These are phyloP conservation scores for Coemansia sp. DNA, from an alignment of 192 early-diverging fungal genomes.

Conservation along the genomic window DNA sequence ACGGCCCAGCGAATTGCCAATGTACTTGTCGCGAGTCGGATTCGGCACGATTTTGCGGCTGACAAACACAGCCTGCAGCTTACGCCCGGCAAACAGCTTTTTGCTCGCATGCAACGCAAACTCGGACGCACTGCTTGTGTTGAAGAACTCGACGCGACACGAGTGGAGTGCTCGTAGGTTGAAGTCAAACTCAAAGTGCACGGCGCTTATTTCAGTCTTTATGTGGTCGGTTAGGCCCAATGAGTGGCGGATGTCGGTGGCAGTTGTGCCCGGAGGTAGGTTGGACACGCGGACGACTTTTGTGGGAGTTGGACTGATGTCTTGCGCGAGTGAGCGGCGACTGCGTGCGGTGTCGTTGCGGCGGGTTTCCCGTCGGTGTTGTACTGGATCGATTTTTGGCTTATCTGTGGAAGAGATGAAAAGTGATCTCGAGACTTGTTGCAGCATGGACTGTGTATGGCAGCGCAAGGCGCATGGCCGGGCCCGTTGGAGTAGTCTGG, in stretches of 20 bases:
- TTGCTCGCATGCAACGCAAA: constrained; percentile 23
- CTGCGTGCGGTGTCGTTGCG: no score
- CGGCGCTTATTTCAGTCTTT: constrained; percentile 14
- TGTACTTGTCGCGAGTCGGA: constrained; percentile 20
- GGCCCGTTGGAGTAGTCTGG: no score
- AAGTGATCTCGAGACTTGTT: no score
- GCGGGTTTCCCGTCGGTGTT: constrained; percentile 2
- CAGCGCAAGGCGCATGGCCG: no score
- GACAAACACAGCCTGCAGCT: constrained; percentile 31
- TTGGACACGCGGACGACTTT: constrained; percentile 30
- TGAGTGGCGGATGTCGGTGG: constrained; percentile 21
- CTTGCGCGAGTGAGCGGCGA: constrained; percentile 5
- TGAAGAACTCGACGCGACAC: constrained; percentile 31
- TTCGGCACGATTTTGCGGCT: constrained; percentile 15
- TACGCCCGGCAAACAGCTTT: constrained; percentile 17
- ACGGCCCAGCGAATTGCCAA: constrained; percentile 26
- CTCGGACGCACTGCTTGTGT: constrained; percentile 15
- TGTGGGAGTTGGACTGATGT: constrained; percentile 30
- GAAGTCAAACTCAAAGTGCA: constrained; percentile 40
- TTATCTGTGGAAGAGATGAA: no score
- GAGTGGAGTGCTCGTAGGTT: constrained; percentile 31
- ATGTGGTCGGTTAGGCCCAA: constrained; percentile 1
- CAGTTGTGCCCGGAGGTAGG: constrained; percentile 30
- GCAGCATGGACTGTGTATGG: no score
- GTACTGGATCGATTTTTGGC: not conserved